A percentile compares a stretch with the other conserved stretches of the same genome.
These are phyloP conservation scores for Vigna radiata DNA, from an alignment of 306 rosid species.

Conservation along the genomic window DNA sequence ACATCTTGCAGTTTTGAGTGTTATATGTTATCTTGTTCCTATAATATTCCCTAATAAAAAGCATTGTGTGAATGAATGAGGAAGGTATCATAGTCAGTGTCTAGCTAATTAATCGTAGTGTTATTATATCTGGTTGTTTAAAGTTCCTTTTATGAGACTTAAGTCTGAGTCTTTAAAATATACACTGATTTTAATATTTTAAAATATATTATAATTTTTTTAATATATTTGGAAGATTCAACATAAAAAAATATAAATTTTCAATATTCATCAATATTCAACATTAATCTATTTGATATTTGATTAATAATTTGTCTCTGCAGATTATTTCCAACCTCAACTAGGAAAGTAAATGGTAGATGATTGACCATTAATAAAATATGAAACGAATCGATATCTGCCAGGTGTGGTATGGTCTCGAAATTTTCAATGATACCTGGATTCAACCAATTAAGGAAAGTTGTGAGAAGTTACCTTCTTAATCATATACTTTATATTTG, in stretches of 20 bases:
- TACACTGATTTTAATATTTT: no score
- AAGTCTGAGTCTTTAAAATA: no score
- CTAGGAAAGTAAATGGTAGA: no score
- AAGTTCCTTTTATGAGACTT: no score
- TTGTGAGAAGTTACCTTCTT: background rate
- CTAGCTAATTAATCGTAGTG: background rate
- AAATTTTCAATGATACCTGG: background rate
- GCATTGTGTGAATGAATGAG: background rate
- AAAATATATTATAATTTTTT: no score
- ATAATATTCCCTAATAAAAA: slow-evolving; percentile 39
- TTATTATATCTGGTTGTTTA: no score
- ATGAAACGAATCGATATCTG: background rate
- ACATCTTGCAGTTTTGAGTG: background rate
- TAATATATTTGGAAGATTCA: no score
- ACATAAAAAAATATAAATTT: no score
- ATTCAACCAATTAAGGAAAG: slow-evolving; percentile 22
- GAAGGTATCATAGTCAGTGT: slow-evolving; percentile 31
- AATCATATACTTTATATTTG: no score
- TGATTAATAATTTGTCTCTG: background rate
- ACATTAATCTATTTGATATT: background rate
- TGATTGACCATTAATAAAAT: no score
- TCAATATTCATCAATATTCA: no score
- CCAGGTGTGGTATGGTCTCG: background rate
- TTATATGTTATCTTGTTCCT: background rate
- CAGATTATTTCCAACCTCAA: background rate